Evolutionary conservation across 352 stramenopile genomes (phyloP), one percentile per base, ranked within the genome.

Genomic region (Globisporangium carolinianum): DNA sequence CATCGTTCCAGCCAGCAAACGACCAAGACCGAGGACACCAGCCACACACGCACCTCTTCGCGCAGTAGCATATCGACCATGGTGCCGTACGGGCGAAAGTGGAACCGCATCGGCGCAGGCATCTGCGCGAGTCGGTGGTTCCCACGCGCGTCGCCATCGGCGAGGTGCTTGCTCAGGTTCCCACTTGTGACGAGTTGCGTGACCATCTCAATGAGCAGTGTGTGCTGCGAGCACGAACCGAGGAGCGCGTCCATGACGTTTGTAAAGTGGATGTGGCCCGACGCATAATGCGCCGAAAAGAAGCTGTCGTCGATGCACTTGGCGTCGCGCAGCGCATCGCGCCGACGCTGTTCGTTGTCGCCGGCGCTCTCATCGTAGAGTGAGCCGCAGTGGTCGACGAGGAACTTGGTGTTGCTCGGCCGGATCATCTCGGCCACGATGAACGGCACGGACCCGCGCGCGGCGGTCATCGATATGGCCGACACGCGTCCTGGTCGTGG

Each of bases 201-300:
- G 10, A 88, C 48, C 61, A 92, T 82, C 32, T 86, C 80, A 43
- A 89, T 86, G 14, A 88, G 62, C 6, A 76, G 72, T 39, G 74
- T 58, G 47, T 88, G 71, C 46, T 85, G 76, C 1, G 76, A 84
- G 11, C 75, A 81, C 4, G 70, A 76, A 0, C 79, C 79, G 32
- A 90, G 70, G 17, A 92, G 58, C 15, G 82, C 73, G 54, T 92
- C 79, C 64, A 87, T 73, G 39, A 86, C 67, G 52, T 92, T 89
- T 2, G 79, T 79, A 39, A 90, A 87, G 58, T 76, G 86, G 48
- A 92, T 77, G 55, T 88, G 73, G 0, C 82, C 79, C 0, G 75
- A 79, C 15, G 77, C 69, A 48, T 86, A 89, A 1, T 87, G 54
- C 6, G 76, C 71, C 6, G 62, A 79, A 57, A 85, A 79, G 36